These are phyloP conservation scores for Tympanopsis confertula DNA, from an alignment of 2,329 filamentous ascomycete genomes.

Conservation along the genomic window DNA sequence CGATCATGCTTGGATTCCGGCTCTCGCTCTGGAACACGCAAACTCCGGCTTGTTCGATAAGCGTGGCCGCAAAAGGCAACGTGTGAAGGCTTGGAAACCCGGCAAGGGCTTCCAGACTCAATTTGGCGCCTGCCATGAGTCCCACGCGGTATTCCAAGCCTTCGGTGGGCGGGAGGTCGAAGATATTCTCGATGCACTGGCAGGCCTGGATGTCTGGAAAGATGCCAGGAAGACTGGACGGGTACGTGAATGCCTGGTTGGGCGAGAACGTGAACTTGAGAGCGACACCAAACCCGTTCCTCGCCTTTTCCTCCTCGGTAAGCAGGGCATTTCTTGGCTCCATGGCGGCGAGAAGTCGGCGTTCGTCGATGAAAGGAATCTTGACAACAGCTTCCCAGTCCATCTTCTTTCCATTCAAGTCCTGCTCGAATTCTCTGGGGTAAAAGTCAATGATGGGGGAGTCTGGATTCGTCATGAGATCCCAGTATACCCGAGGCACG, in stretches of 20 bases:
- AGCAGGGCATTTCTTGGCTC: constrained; percentile 68
- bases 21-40: constrained; percentile 94
- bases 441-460: constrained; percentile 98
- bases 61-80: constrained; percentile 67
- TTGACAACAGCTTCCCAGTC: constrained; percentile 99
- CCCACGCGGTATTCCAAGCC: constrained; percentile 78
- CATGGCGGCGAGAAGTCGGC: constrained; percentile 75
- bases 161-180: constrained; percentile 84
- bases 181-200: constrained; percentile 89
- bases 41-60: constrained; percentile 72
- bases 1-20: constrained; percentile 88
- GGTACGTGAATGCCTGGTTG: constrained; percentile 69
- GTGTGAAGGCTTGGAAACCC: constrained; percentile 88
- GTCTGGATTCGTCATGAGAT: constrained; percentile 79
- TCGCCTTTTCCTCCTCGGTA: constrained; percentile 63
- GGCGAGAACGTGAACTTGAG: constrained; percentile 84
- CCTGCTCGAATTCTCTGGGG: constrained; percentile 87
- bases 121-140: constrained; percentile 70
- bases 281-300: constrained; percentile 84
- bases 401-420: constrained; percentile 99
- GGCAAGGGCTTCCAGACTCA: constrained; percentile 73
- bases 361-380: constrained; percentile 96
- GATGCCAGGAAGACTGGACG: constrained; percentile 75
- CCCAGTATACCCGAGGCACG: constrained; percentile 76
- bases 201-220: constrained; percentile 84